Evolutionary conservation across 768 basidiomycete genomes (phyloP).

Genomic region (Tremella mesenterica): DNA sequence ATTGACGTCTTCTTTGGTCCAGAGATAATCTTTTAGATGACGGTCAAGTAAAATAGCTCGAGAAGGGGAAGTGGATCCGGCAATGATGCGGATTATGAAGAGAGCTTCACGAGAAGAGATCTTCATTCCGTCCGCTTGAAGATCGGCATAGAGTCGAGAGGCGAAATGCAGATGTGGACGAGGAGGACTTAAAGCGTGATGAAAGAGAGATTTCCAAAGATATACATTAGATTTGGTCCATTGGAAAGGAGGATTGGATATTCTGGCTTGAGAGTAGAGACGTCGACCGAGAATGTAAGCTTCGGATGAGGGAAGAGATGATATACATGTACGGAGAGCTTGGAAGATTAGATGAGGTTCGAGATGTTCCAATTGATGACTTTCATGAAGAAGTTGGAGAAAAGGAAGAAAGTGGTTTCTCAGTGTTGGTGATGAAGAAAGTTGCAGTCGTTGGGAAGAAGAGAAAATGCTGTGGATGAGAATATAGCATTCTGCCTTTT

Average conservation of each 20-base stretch:
- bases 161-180: constrained; percentile 26
- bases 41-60: constrained; percentile 26
- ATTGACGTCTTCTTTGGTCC: too few relatives aligned
- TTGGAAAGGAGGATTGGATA: constrained; percentile 5
- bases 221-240: constrained; percentile 11
- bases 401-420: not conserved
- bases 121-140: constrained; percentile 13
- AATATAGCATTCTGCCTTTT: too few relatives aligned
- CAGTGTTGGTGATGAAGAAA: too few relatives aligned
- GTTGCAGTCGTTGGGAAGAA: too few relatives aligned
- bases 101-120: constrained; percentile 11
- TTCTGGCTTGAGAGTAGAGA: constrained; percentile 15
- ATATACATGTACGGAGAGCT: not conserved
- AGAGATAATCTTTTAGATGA: constrained; percentile 29
- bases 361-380: not conserved
- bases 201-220: constrained; percentile 15
- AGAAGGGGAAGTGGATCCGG: constrained; percentile 5
- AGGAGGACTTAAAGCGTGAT: constrained; percentile 6
- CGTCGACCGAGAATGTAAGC: constrained; percentile 15
- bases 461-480: too few relatives aligned
- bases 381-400: constrained; percentile 4
- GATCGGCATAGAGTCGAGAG: constrained; percentile 28
- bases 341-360: not conserved
- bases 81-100: constrained; percentile 18
- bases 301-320: constrained; percentile 5